Percentiles rank a stretch among this genome's conserved stretches.
Conservation (phyloP, 495 filamentous ascomycete genomes). For the Podospora didyma region DNA sequence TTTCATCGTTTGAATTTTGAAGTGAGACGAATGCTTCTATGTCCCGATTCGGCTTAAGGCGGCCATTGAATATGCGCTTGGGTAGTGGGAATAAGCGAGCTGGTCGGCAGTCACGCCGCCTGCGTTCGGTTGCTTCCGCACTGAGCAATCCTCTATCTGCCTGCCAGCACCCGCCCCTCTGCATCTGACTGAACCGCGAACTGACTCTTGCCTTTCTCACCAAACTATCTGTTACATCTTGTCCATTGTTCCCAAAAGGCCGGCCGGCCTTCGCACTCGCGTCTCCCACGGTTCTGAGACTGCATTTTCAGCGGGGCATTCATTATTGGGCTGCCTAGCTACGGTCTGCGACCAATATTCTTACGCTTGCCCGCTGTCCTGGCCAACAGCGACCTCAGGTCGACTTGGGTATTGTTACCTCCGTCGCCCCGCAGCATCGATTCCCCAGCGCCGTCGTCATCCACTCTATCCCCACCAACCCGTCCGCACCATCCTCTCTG, state of each 20-base stretch:
- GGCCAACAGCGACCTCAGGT: neutral
- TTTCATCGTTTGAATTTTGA: too few species aligned
- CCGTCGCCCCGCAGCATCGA: neutral
- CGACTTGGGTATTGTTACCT: neutral
- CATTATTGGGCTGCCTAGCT: neutral
- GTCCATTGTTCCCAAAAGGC: too few species aligned
- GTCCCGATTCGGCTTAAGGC: too few species aligned
- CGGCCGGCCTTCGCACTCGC: neutral
- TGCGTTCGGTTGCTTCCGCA: slow-evolving; percentile 12
- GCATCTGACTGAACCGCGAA: neutral
- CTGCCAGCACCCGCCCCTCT: neutral
- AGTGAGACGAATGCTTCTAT: too few species aligned
- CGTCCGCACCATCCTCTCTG: neutral
- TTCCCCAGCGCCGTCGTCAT: neutral
- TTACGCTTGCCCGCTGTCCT: neutral
- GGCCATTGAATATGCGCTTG: too few species aligned
- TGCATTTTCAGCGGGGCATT: slow-evolving; percentile 3
- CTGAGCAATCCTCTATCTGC: slow-evolving; percentile 11
- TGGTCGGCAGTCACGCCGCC: slow-evolving; percentile 10
- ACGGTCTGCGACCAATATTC: neutral
- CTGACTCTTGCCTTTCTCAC: neutral
- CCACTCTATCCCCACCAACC: neutral
- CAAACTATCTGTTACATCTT: neutral
- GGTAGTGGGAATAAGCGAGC: too few species aligned
- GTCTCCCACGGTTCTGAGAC: too few species aligned